A percentile compares a stretch with the other conserved stretches of the same genome.
Conservation (phyloP, 2,329 filamentous ascomycete species). For the Cordyceps militaris region DNA sequence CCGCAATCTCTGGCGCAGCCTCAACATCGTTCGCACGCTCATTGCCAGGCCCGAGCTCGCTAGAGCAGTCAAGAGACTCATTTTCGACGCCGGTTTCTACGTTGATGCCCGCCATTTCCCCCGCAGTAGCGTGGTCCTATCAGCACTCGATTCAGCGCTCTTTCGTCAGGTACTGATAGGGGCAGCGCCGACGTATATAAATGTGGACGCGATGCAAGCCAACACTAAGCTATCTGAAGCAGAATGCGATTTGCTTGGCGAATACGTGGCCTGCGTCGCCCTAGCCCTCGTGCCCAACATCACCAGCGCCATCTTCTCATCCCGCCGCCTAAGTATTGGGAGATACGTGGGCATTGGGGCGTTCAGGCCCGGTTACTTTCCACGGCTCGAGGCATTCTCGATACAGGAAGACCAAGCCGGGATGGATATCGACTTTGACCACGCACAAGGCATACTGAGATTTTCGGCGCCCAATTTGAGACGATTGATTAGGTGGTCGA, state of each 20-base stretch:
- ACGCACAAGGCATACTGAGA: neutral
- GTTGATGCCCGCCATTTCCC: neutral
- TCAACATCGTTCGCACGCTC: neutral
- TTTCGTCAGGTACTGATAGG: neutral
- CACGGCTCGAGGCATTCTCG: neutral
- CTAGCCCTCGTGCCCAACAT: constrained; percentile 5
- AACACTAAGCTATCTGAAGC: too few species aligned
- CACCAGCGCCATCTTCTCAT: neutral
- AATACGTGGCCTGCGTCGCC: neutral
- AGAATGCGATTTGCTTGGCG: neutral
- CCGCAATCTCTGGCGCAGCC: neutral
- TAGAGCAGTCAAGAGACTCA: neutral
- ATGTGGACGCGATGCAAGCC: too few species aligned
- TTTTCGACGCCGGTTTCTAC: neutral
- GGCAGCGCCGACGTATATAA: too few species aligned
- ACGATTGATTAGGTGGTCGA: neutral
- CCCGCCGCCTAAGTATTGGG: neutral
- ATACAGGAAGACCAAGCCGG: neutral
- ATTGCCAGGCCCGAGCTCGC: neutral
- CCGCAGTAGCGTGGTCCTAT: too few species aligned
- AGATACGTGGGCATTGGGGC: neutral
- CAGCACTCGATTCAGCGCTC: too few species aligned
- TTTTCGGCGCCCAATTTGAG: neutral
- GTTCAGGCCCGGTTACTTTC: neutral
- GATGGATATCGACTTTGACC: neutral